These are phyloP conservation scores for Alnus glutinosa DNA, from an alignment of 306 rosid genomes.

Conservation along the genomic window DNA sequence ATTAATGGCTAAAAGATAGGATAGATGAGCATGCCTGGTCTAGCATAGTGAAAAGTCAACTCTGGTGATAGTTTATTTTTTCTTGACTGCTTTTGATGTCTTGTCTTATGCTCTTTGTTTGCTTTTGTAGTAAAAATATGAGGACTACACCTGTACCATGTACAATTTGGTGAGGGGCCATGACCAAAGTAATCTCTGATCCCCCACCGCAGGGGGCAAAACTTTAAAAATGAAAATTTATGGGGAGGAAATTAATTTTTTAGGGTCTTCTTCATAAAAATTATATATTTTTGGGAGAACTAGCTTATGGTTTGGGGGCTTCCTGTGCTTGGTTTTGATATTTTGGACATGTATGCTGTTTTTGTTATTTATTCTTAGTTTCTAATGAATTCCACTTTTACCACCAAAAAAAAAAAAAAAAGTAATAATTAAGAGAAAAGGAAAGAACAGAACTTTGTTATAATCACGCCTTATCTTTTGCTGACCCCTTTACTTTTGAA, in stretches of 20 bases:
- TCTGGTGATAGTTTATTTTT: conserved; percentile 16
- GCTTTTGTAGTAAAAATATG: conserved; percentile 27
- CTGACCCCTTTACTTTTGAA: conserved; percentile 19
- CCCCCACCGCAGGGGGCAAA: background rate
- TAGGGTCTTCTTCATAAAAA: no score
- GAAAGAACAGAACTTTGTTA: conserved; percentile 7
- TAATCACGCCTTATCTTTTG: conserved; percentile 18
- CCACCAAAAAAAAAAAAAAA: background rate
- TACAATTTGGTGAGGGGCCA: conserved; percentile 19
- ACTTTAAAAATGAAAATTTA: no score
- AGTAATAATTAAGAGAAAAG: no score
- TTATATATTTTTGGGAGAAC: no score
- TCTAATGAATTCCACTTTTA: background rate
- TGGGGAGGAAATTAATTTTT: no score
- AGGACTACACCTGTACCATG: conserved; percentile 19
- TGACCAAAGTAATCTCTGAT: background rate
- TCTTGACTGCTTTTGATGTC: conserved; percentile 31
- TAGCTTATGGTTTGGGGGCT: no score
- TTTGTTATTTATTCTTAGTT: background rate
- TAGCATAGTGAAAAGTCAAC: conserved; percentile 30
- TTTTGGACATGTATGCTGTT: background rate
- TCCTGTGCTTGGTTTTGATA: background rate
- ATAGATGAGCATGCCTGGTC: conserved; percentile 7
- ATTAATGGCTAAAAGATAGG: background rate
- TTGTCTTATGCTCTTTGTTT: conserved; percentile 24